Evolutionary conservation across 768 basidiomycete species (phyloP).

Genomic region (Terana coerulea): DNA sequence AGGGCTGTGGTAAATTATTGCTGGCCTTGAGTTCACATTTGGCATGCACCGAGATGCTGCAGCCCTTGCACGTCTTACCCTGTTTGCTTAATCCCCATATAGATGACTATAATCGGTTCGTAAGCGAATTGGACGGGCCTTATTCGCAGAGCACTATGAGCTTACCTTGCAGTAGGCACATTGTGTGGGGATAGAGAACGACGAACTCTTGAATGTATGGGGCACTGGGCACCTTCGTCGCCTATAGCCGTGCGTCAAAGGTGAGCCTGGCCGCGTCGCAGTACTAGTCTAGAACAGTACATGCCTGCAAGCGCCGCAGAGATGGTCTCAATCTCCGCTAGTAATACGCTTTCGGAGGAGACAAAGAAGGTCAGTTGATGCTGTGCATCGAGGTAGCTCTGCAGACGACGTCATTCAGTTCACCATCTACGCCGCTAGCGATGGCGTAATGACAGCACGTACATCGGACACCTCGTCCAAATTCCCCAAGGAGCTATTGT

Average conservation of each 20-base stretch:
- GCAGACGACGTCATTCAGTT: neutral
- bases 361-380: conserved; percentile 55
- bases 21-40: conserved; percentile 84
- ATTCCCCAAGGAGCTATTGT: conserved; percentile 48
- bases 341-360: conserved; percentile 54
- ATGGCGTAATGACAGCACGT: conserved; percentile 8
- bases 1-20: neutral
- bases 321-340: conserved; percentile 64
- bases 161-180: conserved; percentile 80
- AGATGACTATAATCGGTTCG: conserved; percentile 47
- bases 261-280: conserved; percentile 56
- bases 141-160: conserved; percentile 1
- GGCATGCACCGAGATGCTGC: conserved; percentile 74
- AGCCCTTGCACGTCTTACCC: conserved; percentile 78
- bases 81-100: conserved; percentile 89
- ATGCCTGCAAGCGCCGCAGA: conserved; percentile 58
- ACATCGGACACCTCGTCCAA: conserved; percentile 37
- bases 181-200: conserved; percentile 81
- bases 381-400: conserved; percentile 62
- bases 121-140: neutral
- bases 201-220: conserved; percentile 83
- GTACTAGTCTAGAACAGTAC: conserved; percentile 50
- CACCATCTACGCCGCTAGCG: conserved; percentile 5
- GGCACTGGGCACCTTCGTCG: conserved; percentile 67
- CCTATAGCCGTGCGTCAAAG: conserved; percentile 39